Conservation (phyloP, 129 eudicot genomes). For the Glebionis coronaria region DNA sequence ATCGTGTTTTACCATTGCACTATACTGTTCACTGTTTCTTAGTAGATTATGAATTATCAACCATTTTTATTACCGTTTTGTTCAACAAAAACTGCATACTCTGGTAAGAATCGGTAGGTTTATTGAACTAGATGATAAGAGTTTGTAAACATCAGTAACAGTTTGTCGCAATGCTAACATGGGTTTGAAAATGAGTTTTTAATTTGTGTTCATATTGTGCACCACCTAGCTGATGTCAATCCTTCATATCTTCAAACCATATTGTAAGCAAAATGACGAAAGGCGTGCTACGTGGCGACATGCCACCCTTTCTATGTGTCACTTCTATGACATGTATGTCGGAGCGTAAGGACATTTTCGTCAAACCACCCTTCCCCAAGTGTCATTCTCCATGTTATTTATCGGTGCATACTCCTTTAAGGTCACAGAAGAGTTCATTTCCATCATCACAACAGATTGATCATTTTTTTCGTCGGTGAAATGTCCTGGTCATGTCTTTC, state of each 20-base stretch:
- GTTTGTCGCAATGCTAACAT: no score
- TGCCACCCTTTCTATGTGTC: slow-evolving; percentile 22
- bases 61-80: no score
- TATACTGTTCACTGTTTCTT: no score
- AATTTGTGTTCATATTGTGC: slow-evolving; percentile 24
- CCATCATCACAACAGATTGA: background rate
- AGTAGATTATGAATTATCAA: no score
- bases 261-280: slow-evolving; percentile 23
- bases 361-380: slow-evolving; percentile 18
- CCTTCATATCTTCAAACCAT: slow-evolving; percentile 3
- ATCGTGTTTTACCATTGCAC: no score
- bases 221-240: slow-evolving; percentile 24
- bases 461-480: slow-evolving; percentile 13
- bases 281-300: slow-evolving; percentile 24
- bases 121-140: no score
- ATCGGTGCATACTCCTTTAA: slow-evolving; percentile 12
- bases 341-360: slow-evolving; percentile 9
- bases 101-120: no score
- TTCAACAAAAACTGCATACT: no score
- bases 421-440: background rate
- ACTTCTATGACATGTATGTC: background rate
- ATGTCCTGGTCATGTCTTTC: slow-evolving; percentile 11
- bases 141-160: no score
- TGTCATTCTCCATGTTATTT: slow-evolving; percentile 21
- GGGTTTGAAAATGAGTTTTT: no score